Conservation (phyloP, 2,329 filamentous ascomycete species). For the Colletotrichum tropicicola region DNA sequence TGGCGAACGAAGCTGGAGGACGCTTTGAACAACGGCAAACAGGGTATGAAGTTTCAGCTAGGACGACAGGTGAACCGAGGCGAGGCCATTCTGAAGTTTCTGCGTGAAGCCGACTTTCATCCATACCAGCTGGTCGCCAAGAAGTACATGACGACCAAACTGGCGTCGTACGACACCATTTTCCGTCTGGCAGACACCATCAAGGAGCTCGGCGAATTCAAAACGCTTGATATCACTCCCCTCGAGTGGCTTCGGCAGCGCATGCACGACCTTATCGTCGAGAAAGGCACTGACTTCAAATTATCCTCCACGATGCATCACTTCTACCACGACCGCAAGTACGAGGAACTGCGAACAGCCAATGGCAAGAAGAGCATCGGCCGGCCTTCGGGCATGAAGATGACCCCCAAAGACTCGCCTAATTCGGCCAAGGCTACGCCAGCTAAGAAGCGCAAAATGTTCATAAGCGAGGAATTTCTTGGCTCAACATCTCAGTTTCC, state of each 20-base stretch:
- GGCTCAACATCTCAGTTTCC: background rate
- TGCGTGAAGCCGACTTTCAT: slow-evolving; percentile 59
- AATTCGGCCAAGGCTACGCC: slow-evolving; percentile 35
- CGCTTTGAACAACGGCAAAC: slow-evolving; percentile 45
- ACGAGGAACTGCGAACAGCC: slow-evolving; percentile 57
- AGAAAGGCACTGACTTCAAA: slow-evolving; percentile 57
- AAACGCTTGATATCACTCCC: slow-evolving; percentile 57
- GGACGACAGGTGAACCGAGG: slow-evolving; percentile 66
- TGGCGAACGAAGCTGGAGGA: slow-evolving; percentile 58
- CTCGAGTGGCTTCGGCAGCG: slow-evolving; percentile 67
- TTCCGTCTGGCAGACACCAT: slow-evolving; percentile 64
- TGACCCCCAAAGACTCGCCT: slow-evolving; percentile 35
- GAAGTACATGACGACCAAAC: slow-evolving; percentile 53
- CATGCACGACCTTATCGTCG: slow-evolving; percentile 57
- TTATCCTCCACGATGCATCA: slow-evolving; percentile 60
- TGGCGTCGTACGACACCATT: slow-evolving; percentile 64
- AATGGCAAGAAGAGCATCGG: slow-evolving; percentile 67
- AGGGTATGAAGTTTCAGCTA: slow-evolving; percentile 58
- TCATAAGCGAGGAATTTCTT: slow-evolving; percentile 17
- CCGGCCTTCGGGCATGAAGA: slow-evolving; percentile 59
- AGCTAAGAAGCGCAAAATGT: slow-evolving; percentile 42
- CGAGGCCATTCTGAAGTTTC: slow-evolving; percentile 59
- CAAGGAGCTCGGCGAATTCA: slow-evolving; percentile 62
- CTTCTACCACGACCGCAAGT: slow-evolving; percentile 65
- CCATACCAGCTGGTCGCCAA: slow-evolving; percentile 66